Base-by-base conservation (phyloP, 2,329 filamentous ascomycete species). In the Xylariaceae sp. region DNA sequence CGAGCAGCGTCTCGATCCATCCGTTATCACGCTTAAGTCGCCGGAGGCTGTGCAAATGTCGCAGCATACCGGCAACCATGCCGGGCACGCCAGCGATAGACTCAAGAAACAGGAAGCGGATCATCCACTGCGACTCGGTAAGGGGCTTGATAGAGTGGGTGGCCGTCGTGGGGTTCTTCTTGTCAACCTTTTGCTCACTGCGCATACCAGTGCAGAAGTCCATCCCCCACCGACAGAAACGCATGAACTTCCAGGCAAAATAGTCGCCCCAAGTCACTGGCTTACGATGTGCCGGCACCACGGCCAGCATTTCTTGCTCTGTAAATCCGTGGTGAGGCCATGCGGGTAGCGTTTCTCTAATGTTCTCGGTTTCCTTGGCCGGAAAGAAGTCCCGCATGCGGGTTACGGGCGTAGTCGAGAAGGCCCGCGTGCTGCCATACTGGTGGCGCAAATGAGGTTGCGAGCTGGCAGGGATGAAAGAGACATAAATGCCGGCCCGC, bases 21-120 rank as follows among this genome's bases (percentile, higher is more conserved):
- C 94, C 94, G 64, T 97, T 96, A 71, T 97, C 93, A 50, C 93
- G 81, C 79, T 91, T 92, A 80, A 97, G 87, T 23, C 87, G 82
- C 37, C 93, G 81, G 66, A 97, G 81, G 61, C 87, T 92, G 68
- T 88, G 85, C 30, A 97, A 80, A 73, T 99, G 94, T 27, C 94
- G 81, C 13, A 97, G 79, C 89, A 96, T 97, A 18, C 92, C 94
- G 0, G 88, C 94, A 0, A 97, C 93, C 91, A 97, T 97, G 6
- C 94, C 94, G 0, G 94, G 94, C 0, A 97, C 94, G 27, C 92
- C 94, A 10, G 94, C 94, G 32, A 99, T 91, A 42, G 88, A 92
- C 72, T 99, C 94, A 27, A 99, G 81, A 72, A 99, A 99, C 63
- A 99, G 83, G 68, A 96, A 93, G 6, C 93, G 83, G 42, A 89